phyloP scores from a whole-genome alignment of 2,329 filamentous ascomycete genomes.

The Lomentospora prolificans region DNA sequence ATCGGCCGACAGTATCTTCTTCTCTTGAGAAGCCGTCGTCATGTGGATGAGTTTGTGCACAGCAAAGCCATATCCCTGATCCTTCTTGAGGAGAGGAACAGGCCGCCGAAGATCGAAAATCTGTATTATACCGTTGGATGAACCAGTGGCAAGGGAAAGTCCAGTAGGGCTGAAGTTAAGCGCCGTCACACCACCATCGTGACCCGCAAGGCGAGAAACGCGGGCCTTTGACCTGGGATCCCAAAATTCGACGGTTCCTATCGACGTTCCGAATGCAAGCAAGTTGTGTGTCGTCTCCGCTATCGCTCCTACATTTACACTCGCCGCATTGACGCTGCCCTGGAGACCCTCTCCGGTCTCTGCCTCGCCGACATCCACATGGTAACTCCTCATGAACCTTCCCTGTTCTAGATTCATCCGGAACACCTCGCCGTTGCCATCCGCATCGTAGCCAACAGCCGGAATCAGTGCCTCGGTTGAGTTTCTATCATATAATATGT shows the following conservation, averaged over 20 bases:
- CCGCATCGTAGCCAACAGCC: slow-evolving; percentile 73
- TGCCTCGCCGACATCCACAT: slow-evolving; percentile 70
- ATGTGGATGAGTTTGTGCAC: slow-evolving; percentile 74
- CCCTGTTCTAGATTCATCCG: slow-evolving; percentile 85
- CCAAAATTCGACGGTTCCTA: slow-evolving; percentile 97
- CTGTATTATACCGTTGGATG: slow-evolving; percentile 78
- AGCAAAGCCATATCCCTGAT: slow-evolving; percentile 90
- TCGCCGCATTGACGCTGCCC: slow-evolving; percentile 74
- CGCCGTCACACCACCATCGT: slow-evolving; percentile 70
- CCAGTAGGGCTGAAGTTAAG: slow-evolving; percentile 79
- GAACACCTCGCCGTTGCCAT: slow-evolving; percentile 87
- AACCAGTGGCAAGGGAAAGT: slow-evolving; percentile 74
- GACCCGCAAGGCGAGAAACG: slow-evolving; percentile 63
- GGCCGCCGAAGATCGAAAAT: slow-evolving; percentile 89
- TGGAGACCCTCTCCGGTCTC: slow-evolving; percentile 59
- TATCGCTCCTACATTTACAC: slow-evolving; percentile 78
- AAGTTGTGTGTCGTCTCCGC: slow-evolving; percentile 86
- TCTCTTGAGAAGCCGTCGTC: slow-evolving; percentile 63
- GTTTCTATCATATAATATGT: slow-evolving; percentile 72
- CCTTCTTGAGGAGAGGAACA: slow-evolving; percentile 75
- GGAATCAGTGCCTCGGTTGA: slow-evolving; percentile 81
- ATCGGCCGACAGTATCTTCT: slow-evolving; percentile 85
- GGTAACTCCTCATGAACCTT: slow-evolving; percentile 88
- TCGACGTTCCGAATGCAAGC: slow-evolving; percentile 82
- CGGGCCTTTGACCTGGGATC: slow-evolving; percentile 76